Base-by-base conservation (phyloP, 2,329 filamentous ascomycete genomes). In the Coleophoma crateriformis region DNA sequence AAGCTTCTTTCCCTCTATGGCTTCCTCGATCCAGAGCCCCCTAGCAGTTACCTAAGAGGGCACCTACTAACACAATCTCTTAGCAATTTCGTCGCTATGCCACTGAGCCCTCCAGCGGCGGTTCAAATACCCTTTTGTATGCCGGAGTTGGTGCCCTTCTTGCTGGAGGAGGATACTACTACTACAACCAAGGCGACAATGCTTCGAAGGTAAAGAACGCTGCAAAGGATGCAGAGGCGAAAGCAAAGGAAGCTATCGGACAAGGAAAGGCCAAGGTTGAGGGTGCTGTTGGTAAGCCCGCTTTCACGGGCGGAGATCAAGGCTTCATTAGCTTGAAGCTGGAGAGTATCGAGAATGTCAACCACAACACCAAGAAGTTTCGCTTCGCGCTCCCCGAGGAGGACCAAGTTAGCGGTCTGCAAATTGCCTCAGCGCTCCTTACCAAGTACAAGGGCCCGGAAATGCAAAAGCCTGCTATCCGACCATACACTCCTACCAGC, bases 361-460 rank as follows among this genome's bases (percentile, higher is more conserved):
- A 90, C 76, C 87, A 91, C 78, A 97, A 97, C 78, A 95, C 90
- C 62, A 97, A 97, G 83, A 85, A 81, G 62, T 78, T 97, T 67
- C 84, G 88, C 61, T 97, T 99, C 72, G 83, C 85, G 63, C 82
- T 97, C 40, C 88, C 89, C 14, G 88, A 95, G 67, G 77, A 82
- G 55, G 87, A 96, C 67, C 82, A 86, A 71, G 85, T 95, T 47
- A 92, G 88, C 51, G 94, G 94, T 41, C 74, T 99, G 51, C 71
- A 79, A 34, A 75, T 96, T 55, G 84, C 92, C 50, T 96, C 89
- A 79, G 91, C 90, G 42, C 71, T 99, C 59, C 76, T 99, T 67
- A 94, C 94, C 58, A 96, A 95, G 74, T 96, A 84, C 78, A 90
- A 95, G 76, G 84, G 85, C 6, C 80, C 81, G n/a, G 83, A 84